Evolutionary conservation across 805 yeast species (phyloP), one percentile per base, ranked within the genome.

Genomic region (Myxozyma melibiosi): DNA sequence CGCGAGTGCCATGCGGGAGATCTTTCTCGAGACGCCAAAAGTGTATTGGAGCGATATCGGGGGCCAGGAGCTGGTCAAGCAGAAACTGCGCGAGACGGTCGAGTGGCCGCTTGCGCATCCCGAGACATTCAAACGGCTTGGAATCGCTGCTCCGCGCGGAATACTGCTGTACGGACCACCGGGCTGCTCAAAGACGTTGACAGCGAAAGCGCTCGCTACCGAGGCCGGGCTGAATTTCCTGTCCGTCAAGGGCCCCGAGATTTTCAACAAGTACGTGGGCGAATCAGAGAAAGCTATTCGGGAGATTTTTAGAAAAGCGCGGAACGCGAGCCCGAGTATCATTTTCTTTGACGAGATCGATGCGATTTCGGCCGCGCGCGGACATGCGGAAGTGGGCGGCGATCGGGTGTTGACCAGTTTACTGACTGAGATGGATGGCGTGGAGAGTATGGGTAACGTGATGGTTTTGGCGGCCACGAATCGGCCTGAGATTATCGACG

Each of bases 1-100:
- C 49, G 98, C 99, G 1, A 87, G 96, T 58, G 98, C 98, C 1
- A 94, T 94, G 99, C 80, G 96, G 57, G 99, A 94, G 70, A 88
- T 62, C 18, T 85, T 90, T 55, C 75, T 94, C 49, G 99, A 94
- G 66, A 88, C 91, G 82, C 98, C 99, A 8, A 88, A 89, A 66
- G 95, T 91, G 0, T 79, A 81, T 59, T 94, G 99, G 98, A 74
- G 81, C 18, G 99, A 94, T 73, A 91, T 94, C 66, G 98, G 98
- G 13, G 99, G 99, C 2, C 98, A 94, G 71, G 85, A 85, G 24
- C 84, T 81, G 18, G 77, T 92, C 56, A 94, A 94, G 70, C 78
- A 80, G 57, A 88, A 90, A 68, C 79, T 94, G 65, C 81, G 80
- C 39, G 99, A 94, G 68, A 92, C 92, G 75, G 92, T 94, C 25